Conservation (phyloP, 2,329 filamentous ascomycete species). For the Orbilia quercus region DNA sequence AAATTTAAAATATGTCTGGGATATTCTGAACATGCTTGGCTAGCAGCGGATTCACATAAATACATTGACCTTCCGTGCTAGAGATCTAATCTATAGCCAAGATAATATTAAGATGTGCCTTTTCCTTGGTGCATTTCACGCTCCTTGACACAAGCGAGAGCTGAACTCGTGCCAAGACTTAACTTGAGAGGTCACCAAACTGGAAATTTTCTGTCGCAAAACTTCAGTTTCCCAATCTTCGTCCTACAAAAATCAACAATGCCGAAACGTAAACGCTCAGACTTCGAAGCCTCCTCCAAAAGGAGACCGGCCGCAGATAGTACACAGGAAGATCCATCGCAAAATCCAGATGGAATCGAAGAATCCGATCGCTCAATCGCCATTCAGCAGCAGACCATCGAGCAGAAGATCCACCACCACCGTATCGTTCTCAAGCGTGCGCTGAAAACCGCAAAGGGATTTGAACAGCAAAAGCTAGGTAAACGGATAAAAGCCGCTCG, state of each 20-base stretch:
- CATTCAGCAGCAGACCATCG: constrained; percentile 44
- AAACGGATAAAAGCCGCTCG: constrained; percentile 68
- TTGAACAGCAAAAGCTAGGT: constrained; percentile 79
- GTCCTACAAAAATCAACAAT: constrained; percentile 14
- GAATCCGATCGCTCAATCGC: constrained; percentile 52
- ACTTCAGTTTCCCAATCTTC: neutral
- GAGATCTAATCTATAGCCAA: too few relatives aligned
- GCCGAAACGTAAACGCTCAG: constrained; percentile 55
- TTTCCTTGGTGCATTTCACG: too few relatives aligned
- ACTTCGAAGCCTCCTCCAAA: constrained; percentile 24
- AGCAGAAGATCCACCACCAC: constrained; percentile 52
- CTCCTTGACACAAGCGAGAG: too few relatives aligned
- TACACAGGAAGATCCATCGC: neutral
- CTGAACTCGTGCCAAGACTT: neutral
- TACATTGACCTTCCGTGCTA: too few relatives aligned
- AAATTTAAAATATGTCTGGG: too few relatives aligned
- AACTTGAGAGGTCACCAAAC: neutral
- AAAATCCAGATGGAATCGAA: neutral
- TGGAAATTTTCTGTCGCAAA: constrained; percentile 10
- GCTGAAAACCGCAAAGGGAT: constrained; percentile 78
- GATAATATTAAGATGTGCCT: too few relatives aligned
- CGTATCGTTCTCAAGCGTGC: constrained; percentile 65
- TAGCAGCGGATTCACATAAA: too few relatives aligned
- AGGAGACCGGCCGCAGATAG: neutral
- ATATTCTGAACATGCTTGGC: too few relatives aligned